Base-by-base conservation (phyloP, 2,329 filamentous ascomycete species). In the Phyllosticta citriasiana region DNA sequence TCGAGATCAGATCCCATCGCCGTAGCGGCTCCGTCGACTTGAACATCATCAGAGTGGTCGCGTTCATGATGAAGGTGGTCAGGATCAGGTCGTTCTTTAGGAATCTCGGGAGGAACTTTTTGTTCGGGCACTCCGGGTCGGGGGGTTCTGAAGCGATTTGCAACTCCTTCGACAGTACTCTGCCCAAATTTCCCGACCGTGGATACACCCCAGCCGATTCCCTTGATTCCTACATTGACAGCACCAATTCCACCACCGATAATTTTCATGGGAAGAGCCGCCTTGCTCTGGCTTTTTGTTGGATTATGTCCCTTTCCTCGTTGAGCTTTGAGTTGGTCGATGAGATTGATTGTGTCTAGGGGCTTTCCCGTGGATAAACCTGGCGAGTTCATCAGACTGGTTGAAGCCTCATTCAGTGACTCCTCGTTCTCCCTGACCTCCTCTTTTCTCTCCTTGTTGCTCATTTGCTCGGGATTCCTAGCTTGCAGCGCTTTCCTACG, bases 211-310 rank as follows among this genome's bases (percentile, higher is more conserved):
- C 61, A 57, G 9, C 61, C 61, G 16, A 62, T 35, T 6, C 61
- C 61, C 9, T 22, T 22, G 19, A 22, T 22, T 22, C 19, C 19
- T 22, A 47, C 52, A 8, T 53, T 57, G 16, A 62, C 27, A 16
- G 27, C 24, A 16, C 51, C 51, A 19, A 62, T 54, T 6, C 60
- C 57, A 6, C 55, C 50, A n/a, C 60, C 60, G 52, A 62, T 67
- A 8, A 80, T 70, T 5, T 80, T 79, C 55, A 82, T 75, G 4
- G 76, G 74, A 25, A 76, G 16, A 60, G 1, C 66, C 64, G 35
- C 62, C 65, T 9, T 63, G 65, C 63, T 70, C 74, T 24, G 14
- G 27, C 2, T 53, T 52, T 27, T 57, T 56, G 2, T 26, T 51
- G n/a, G 26, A 52, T 35, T 30, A 51, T 51, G 35, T 6, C 19